Evolutionary conservation across 129 eudicot species (phyloP).

Genomic region (Lactuca saligna): DNA sequence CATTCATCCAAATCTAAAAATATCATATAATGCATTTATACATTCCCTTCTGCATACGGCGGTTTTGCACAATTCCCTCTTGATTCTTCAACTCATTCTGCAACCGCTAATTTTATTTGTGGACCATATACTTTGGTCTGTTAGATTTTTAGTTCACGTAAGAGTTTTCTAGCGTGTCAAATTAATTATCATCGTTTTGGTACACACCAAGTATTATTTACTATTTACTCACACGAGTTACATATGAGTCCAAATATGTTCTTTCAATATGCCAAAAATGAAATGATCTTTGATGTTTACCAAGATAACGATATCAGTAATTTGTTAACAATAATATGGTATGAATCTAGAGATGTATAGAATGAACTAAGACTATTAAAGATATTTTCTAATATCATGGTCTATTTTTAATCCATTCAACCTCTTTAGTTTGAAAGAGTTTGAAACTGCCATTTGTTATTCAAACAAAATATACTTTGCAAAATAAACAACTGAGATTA

Average conservation of each 20-base stretch:
- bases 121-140: conserved; percentile 33
- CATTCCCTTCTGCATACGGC: conserved; percentile 40
- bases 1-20: conserved; percentile 37
- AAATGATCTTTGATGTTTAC: neutral
- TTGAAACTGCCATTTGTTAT: too few species aligned
- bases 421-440: too few species aligned
- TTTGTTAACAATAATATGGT: too few species aligned
- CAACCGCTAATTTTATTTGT: conserved; percentile 37
- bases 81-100: conserved; percentile 35
- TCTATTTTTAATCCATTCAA: too few species aligned
- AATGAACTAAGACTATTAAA: too few species aligned
- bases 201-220: neutral
- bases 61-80: conserved; percentile 35
- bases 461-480: too few species aligned
- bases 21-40: conserved; percentile 28
- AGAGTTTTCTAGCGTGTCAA: neutral
- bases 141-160: neutral
- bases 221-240: neutral
- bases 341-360: too few species aligned
- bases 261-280: neutral
- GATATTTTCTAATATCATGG: too few species aligned
- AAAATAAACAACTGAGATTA: too few species aligned
- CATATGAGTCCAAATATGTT: neutral
- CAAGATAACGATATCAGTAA: neutral
- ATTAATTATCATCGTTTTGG: conserved; percentile 16